Percentiles rank a stretch among this genome's conserved stretches.
These are phyloP conservation scores for Persicaria tinctoria DNA, from an alignment of 148 eudicot genomes.

Conservation along the genomic window DNA sequence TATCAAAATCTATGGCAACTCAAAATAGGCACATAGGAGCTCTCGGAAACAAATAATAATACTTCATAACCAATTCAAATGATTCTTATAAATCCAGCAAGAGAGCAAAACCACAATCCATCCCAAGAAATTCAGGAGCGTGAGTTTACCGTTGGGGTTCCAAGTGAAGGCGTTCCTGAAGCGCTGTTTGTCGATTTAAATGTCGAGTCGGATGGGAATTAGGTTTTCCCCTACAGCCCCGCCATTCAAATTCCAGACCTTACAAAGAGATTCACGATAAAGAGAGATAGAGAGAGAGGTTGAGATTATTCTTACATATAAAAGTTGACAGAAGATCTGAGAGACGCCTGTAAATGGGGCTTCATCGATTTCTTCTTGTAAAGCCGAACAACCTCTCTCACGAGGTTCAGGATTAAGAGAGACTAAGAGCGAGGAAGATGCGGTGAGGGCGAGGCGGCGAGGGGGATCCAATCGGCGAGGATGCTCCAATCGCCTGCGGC, in stretches of 20 bases:
- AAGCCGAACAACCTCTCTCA: no score
- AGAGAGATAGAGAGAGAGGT: not conserved
- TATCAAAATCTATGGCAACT: no score
- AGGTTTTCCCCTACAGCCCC: conserved; percentile 82
- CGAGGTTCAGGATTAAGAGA: no score
- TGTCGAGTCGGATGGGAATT: conserved; percentile 82
- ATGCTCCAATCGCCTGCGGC: no score
- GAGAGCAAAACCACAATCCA: no score
- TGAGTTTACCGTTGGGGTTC: conserved; percentile 68
- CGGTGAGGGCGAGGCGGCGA: no score
- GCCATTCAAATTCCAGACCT: conserved; percentile 4
- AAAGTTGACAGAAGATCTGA: not conserved
- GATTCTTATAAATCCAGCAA: no score
- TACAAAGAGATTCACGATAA: not conserved
- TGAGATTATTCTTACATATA: not conserved
- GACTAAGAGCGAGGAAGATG: no score
- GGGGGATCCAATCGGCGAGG: no score
- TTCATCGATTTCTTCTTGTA: conserved; percentile 8
- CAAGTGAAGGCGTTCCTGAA: conserved; percentile 83
- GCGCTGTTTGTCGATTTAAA: conserved; percentile 80
- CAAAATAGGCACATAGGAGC: no score
- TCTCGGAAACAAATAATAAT: no score
- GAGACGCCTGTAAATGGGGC: conserved; percentile 9
- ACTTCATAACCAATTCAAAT: no score
- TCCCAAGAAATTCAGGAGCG: not conserved